phyloP scores from a whole-genome alignment of 192 early-diverging fungal genomes.

The Piromyces sp. region DNA sequence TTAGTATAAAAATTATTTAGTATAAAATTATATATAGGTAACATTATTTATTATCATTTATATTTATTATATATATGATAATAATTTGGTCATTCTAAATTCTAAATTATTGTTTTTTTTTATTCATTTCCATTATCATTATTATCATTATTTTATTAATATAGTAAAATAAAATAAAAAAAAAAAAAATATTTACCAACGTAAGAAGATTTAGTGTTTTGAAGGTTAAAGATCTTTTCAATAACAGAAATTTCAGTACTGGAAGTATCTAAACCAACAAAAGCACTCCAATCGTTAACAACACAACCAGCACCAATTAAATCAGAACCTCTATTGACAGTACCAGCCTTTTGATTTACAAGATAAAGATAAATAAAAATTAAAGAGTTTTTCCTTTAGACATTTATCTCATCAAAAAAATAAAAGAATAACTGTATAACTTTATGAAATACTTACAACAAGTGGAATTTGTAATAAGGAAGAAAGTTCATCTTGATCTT shows the following conservation, averaged over 20 bases:
- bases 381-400: too few relatives aligned
- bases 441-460: constrained; percentile 36
- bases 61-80: too few relatives aligned
- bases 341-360: constrained; percentile 78
- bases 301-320: constrained; percentile 91
- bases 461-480: constrained; percentile 91
- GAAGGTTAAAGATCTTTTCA: constrained; percentile 80
- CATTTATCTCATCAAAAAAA: too few relatives aligned
- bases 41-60: too few relatives aligned
- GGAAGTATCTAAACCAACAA: constrained; percentile 92
- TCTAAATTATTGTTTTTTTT: too few relatives aligned
- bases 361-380: too few relatives aligned
- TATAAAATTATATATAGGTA: too few relatives aligned
- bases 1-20: too few relatives aligned
- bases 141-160: constrained; percentile 7
- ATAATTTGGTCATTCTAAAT: too few relatives aligned
- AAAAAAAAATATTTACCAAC: neutral
- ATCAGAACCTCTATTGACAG: constrained; percentile 95
- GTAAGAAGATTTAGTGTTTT: neutral
- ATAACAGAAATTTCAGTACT: constrained; percentile 90
- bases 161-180: too few relatives aligned
- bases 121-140: too few relatives aligned
- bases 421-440: too few relatives aligned
- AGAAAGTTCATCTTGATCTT: constrained; percentile 96
- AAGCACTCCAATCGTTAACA: constrained; percentile 96